phyloP scores from a whole-genome alignment of 139 green algal genomes.

The Nannochloris sp. region DNA sequence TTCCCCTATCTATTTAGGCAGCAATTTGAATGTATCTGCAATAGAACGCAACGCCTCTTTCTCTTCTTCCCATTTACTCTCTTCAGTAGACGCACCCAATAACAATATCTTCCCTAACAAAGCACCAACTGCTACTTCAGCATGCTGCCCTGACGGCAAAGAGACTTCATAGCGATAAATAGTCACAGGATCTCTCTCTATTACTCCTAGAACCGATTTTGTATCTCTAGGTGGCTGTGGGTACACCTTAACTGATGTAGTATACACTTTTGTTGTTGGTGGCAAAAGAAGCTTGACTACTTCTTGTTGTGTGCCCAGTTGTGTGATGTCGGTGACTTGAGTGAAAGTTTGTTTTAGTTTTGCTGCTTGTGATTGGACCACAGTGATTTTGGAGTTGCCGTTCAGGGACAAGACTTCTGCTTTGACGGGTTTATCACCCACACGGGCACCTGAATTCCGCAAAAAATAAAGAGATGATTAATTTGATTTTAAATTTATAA shows the following conservation, averaged over 20 bases:
- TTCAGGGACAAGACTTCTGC: constrained; percentile 10
- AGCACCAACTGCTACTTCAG: constrained; percentile 10
- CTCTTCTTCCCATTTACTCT: neutral
- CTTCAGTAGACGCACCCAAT: neutral
- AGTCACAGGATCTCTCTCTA: constrained; percentile 20
- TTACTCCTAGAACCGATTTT: constrained; percentile 15
- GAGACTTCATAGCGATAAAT: constrained; percentile 24
- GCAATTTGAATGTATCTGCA: constrained; percentile 16
- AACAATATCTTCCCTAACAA: constrained; percentile 20
- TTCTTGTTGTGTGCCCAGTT: constrained; percentile 12
- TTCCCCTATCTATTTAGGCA: neutral
- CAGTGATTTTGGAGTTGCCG: constrained; percentile 11
- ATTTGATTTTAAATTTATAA: too few relatives aligned
- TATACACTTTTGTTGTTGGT: constrained; percentile 2
- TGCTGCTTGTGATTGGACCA: constrained; percentile 5
- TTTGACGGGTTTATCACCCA: constrained; percentile 20
- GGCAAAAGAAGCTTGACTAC: constrained; percentile 28
- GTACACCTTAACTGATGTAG: neutral
- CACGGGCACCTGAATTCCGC: neutral
- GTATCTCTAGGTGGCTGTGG: constrained; percentile 19
- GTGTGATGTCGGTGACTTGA: constrained; percentile 26
- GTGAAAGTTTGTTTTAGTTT: neutral
- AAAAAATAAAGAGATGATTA: neutral
- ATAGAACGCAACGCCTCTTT: neutral
- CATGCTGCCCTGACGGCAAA: neutral